These are phyloP conservation scores for Cymodocea nodosa DNA, from an alignment of 116 monocot species.

Conservation along the genomic window DNA sequence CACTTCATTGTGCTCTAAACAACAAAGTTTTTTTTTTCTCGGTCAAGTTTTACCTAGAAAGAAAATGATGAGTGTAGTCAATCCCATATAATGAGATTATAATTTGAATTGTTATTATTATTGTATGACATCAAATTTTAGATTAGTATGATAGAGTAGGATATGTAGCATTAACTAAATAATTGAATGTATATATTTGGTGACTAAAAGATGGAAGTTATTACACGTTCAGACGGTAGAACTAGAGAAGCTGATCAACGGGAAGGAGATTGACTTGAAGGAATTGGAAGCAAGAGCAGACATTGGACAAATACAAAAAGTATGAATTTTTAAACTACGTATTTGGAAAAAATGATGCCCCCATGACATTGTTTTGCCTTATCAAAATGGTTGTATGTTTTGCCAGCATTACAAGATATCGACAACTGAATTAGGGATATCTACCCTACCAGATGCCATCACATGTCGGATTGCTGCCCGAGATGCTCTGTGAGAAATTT, in stretches of 20 bases:
- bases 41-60: no score
- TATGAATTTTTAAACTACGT: not conserved
- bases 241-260: slow-evolving; percentile 50
- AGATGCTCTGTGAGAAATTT: slow-evolving; percentile 40
- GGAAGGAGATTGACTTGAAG: slow-evolving; percentile 55
- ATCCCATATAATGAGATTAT: no score
- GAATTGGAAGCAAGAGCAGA: slow-evolving; percentile 61
- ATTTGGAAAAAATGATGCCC: not conserved
- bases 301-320: slow-evolving; percentile 68
- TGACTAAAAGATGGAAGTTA: not conserved
- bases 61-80: no score
- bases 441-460: slow-evolving; percentile 65
- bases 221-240: slow-evolving; percentile 31
- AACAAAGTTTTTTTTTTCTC: no score
- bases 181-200: not conserved
- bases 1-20: no score
- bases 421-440: slow-evolving; percentile 53
- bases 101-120: no score
- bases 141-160: no score
- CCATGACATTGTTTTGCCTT: not conserved
- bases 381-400: not conserved
- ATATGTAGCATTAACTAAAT: not conserved
- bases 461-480: slow-evolving; percentile 60
- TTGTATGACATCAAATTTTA: no score
- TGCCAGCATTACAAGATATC: slow-evolving; percentile 85